phyloP scores from a whole-genome alignment of 2,329 filamentous ascomycete species.

The Calonectria henricotiae region DNA sequence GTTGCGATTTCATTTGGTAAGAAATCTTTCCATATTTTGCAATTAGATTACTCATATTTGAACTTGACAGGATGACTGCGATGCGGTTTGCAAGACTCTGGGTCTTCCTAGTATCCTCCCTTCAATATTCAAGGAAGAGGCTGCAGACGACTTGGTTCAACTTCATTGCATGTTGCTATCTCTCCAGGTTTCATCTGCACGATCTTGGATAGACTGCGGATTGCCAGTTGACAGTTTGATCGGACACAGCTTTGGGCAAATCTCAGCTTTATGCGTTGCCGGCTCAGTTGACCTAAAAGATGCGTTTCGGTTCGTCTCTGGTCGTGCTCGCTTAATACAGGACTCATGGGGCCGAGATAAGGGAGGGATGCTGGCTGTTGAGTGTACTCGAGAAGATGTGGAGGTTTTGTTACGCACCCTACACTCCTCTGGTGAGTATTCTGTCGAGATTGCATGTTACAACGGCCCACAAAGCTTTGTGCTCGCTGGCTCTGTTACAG shows the following conservation, averaged over 20 bases:
- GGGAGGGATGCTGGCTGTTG: background rate
- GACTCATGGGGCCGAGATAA: background rate
- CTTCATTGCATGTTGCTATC: background rate
- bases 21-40: background rate
- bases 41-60: background rate
- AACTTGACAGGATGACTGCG: background rate
- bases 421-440: background rate
- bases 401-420: background rate
- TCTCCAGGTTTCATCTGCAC: background rate
- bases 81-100: background rate
- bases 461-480: conserved; percentile 2
- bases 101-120: background rate
- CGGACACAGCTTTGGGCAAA: conserved; percentile 13
- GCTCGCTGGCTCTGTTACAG: background rate
- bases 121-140: background rate
- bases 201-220: background rate
- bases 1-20: background rate
- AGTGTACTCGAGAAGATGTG: background rate
- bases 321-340: background rate
- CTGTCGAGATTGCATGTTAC: background rate
- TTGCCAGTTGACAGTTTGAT: background rate
- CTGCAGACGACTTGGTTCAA: background rate
- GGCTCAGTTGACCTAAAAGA: background rate
- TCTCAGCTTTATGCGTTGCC: background rate
- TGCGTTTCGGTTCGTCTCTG: background rate